These are phyloP conservation scores for Xylaria arbuscula DNA, from an alignment of 2,329 filamentous ascomycete species.

Conservation along the genomic window DNA sequence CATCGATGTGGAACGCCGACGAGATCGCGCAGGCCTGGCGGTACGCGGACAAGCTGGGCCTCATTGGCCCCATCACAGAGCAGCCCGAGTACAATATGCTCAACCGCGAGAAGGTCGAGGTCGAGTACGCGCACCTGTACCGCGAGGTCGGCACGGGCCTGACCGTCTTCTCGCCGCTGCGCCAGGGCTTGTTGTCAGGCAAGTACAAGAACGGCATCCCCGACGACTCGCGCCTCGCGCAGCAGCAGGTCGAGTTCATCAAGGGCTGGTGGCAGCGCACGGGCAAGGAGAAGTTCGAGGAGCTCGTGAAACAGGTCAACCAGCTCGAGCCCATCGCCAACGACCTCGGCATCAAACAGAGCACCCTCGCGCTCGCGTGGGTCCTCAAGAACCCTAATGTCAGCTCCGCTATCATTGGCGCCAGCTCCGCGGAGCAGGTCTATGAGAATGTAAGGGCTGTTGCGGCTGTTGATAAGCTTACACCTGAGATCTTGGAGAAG, in stretches of 20 bases:
- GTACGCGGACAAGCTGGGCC: constrained; percentile 67
- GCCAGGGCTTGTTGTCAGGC: constrained; percentile 70
- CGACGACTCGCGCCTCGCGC: constrained; percentile 52
- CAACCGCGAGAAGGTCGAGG: constrained; percentile 70
- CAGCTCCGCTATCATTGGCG: constrained; percentile 70
- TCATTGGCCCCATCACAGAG: constrained; percentile 73
- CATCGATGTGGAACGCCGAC: constrained; percentile 73
- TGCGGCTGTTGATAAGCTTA: constrained; percentile 65
- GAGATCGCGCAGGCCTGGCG: constrained; percentile 73
- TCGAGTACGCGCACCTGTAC: constrained; percentile 70
- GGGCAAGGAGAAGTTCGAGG: constrained; percentile 64
- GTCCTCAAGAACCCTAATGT: constrained; percentile 71
- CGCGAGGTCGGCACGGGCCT: constrained; percentile 69
- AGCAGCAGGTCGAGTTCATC: constrained; percentile 67
- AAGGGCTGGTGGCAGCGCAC: constrained; percentile 63
- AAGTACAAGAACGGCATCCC: constrained; percentile 73
- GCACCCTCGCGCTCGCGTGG: constrained; percentile 70
- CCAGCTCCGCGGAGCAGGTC: constrained; percentile 68
- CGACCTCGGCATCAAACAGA: constrained; percentile 68
- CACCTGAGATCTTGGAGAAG: constrained; percentile 67
- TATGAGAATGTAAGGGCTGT: constrained; percentile 69
- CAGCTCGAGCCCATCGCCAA: constrained; percentile 72
- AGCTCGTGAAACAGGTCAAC: constrained; percentile 68
- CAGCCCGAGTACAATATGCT: constrained; percentile 76
- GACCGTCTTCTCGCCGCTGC: constrained; percentile 72